Evolutionary conservation across 371 early-diverging fungal genomes (phyloP).

Genomic region (Nematocida sp.): DNA sequence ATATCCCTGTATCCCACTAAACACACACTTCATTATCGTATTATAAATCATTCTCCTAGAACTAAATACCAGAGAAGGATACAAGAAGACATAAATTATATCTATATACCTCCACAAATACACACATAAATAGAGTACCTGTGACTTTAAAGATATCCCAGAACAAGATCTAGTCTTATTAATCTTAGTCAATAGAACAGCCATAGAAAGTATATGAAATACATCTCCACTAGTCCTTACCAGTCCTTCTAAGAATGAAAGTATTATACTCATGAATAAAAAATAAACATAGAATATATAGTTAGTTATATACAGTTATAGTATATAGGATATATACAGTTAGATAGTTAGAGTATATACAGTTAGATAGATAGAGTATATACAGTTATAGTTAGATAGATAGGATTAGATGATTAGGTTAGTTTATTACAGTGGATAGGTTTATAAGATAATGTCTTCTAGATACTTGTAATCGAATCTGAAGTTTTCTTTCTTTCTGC

Average conservation of each 20-base stretch:
- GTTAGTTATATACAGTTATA: neutral
- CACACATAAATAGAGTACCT: conserved; percentile 80
- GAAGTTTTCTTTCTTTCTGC: conserved; percentile 87
- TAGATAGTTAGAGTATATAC: no score
- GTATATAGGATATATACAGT: no score
- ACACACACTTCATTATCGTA: conserved; percentile 83
- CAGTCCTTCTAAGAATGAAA: neutral
- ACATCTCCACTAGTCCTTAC: conserved; percentile 37
- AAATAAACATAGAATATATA: conserved; percentile 11
- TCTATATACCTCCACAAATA: conserved; percentile 91
- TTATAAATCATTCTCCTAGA: conserved; percentile 70
- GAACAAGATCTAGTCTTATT: conserved; percentile 58
- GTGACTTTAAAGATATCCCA: conserved; percentile 93
- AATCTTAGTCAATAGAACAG: conserved; percentile 59
- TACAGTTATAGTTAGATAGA: no score
- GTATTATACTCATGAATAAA: neutral
- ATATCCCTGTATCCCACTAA: conserved; percentile 74
- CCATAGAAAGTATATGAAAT: conserved; percentile 55
- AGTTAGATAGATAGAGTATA: no score
- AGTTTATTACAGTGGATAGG: neutral
- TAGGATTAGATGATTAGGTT: neutral
- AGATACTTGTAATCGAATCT: conserved; percentile 64
- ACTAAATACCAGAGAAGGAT: conserved; percentile 63
- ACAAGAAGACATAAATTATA: conserved; percentile 68
- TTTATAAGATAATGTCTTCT: conserved; percentile 52